Base-by-base conservation (phyloP, 768 basidiomycete species). In the Mrakia hoshinonis region DNA sequence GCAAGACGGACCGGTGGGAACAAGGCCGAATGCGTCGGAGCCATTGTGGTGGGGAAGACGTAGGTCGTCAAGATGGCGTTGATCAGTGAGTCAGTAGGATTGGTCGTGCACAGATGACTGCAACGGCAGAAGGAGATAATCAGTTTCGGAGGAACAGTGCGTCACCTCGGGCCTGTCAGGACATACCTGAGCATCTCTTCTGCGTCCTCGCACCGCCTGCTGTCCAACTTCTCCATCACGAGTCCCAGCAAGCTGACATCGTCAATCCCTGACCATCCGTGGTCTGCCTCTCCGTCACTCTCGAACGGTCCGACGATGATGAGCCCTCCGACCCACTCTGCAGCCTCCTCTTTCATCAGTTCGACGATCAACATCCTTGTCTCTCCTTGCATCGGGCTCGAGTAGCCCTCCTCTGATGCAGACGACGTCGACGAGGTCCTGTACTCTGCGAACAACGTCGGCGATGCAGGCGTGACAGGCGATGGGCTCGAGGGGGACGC, bases 141-240 rank as follows among this genome's bases (percentile, higher is more conserved):
- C 54, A 55, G 54, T 31, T 55, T 52, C n/a, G 22, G n/a, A 24
- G n/a, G n/a, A 9, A 52, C n/a, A 49, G 4, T 5, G 48, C 51
- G n/a, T 24, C n/a, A 22, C 24, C 7, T 22, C 51, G 3, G 31
- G 24, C 20, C 1, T n/a, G n/a, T n/a, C n/a, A n/a, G 24, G n/a
- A 61, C 58, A n/a, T 22, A 61, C 58, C 31, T 36, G 18, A 61
- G 4, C 58, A 61, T 38, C 58, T 61, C 58, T 31, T 39, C 58
- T 11, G 31, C 58, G 3, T 61, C 58, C 20, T 38, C n/a, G 2
- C 58, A 10, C 1, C 22, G 18, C 15, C 34, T 31, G 20, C 18
- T 36, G 31, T 36, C 36, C 58, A 61, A n/a, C 34, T 31, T 61
- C 15, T 61, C 58, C 34, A 61, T 10, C 36, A 31, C 58, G 31